Evolutionary conservation across 192 early-diverging fungal species (phyloP).

Genomic region (Coemansia sp.): DNA sequence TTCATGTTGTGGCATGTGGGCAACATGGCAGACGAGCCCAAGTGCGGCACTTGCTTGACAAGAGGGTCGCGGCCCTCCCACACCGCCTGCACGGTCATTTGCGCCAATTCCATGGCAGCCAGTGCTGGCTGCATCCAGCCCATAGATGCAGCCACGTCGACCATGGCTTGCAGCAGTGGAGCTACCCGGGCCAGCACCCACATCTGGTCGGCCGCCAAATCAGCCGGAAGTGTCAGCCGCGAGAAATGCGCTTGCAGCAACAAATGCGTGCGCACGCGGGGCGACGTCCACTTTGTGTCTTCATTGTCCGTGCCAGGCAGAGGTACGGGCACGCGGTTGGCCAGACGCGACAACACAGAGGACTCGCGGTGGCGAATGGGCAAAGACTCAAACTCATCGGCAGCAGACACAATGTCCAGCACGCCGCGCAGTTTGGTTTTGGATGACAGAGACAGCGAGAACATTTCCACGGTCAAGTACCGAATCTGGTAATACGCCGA

Average conservation of each 20-base stretch:
- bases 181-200: slow-evolving; percentile 64
- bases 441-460: slow-evolving; percentile 80
- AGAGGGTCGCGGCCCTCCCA: slow-evolving; percentile 93
- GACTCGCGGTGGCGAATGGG: slow-evolving; percentile 96
- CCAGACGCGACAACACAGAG: slow-evolving; percentile 69
- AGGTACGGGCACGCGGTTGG: slow-evolving; percentile 76
- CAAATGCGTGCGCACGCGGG: slow-evolving; percentile 90
- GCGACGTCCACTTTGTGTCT: slow-evolving; percentile 64
- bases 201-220: slow-evolving; percentile 90
- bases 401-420: slow-evolving; percentile 90
- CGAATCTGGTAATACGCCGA: slow-evolving; percentile 96
- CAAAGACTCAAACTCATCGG: slow-evolving; percentile 89
- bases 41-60: slow-evolving; percentile 85
- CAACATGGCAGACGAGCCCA: slow-evolving; percentile 48
- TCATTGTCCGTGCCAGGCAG: slow-evolving; percentile 12
- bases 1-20: slow-evolving; percentile 16
- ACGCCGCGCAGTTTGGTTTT: slow-evolving; percentile 89
- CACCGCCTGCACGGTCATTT: slow-evolving; percentile 96
- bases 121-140: slow-evolving; percentile 90
- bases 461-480: slow-evolving; percentile 91
- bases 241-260: slow-evolving; percentile 95
- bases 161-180: slow-evolving; percentile 87
- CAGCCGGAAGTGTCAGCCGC: slow-evolving; percentile 82
- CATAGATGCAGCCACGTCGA: slow-evolving; percentile 90
- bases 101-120: slow-evolving; percentile 93